Percentiles rank a stretch among this genome's conserved stretches.
phyloP scores from a whole-genome alignment of 345 rosid species.

The Lumnitzera littorea region DNA sequence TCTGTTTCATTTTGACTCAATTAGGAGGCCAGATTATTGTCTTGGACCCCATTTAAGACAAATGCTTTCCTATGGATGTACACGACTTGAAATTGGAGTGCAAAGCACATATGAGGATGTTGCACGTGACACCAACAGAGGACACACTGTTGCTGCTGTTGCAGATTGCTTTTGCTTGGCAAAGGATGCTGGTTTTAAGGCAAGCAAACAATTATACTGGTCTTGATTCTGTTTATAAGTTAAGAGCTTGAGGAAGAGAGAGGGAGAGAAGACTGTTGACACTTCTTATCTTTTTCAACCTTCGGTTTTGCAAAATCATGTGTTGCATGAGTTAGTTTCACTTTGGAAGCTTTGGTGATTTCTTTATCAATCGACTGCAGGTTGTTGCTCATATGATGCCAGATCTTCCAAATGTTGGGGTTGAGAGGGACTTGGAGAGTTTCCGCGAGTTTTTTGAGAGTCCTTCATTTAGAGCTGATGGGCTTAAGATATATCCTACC shows the following conservation, averaged over 20 bases:
- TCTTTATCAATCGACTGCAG: conserved; percentile 32
- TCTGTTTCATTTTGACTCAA: conserved; percentile 12
- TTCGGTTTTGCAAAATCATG: neutral
- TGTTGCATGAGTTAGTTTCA: neutral
- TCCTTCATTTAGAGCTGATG: conserved; percentile 94
- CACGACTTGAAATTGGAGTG: conserved; percentile 95
- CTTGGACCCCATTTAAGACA: conserved; percentile 98
- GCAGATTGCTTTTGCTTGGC: conserved; percentile 99
- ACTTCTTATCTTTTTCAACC: no score
- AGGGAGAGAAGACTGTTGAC: no score
- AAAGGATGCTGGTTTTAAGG: conserved; percentile 99
- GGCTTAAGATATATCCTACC: conserved; percentile 94
- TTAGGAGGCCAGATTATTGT: conserved; percentile 96
- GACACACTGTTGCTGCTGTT: conserved; percentile 96
- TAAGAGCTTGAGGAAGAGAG: no score
- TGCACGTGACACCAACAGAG: conserved; percentile 96
- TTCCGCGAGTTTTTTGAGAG: conserved; percentile 94
- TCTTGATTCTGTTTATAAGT: neutral
- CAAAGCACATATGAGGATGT: conserved; percentile 99
- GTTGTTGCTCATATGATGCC: conserved; percentile 99
- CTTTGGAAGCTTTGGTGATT: conserved; percentile 5
- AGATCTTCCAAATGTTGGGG: conserved; percentile 98
- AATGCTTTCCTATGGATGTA: conserved; percentile 95
- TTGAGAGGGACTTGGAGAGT: conserved; percentile 95
- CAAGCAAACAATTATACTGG: conserved; percentile 5